Percentiles rank a stretch among this genome's conserved stretches.
Evolutionary conservation across 2,329 filamentous ascomycete genomes (phyloP).

Genomic region (Passalora sequoiae): DNA sequence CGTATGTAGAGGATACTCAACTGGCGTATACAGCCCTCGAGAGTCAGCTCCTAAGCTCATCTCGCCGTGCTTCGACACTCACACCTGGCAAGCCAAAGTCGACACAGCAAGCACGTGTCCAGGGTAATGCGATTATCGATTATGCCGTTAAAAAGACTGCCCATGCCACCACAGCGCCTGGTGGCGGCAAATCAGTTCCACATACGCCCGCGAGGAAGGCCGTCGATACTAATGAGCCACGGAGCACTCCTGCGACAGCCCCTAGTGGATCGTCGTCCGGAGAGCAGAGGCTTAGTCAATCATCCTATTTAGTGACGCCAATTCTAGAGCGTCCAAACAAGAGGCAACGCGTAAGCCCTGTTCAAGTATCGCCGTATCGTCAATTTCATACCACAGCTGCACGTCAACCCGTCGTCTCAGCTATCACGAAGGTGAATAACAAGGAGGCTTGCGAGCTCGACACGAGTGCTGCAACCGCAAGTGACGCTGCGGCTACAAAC

Average conservation of each 20-base stretch:
- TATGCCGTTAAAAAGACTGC: neutral
- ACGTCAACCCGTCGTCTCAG: neutral
- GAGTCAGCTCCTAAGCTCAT: conserved; percentile 34
- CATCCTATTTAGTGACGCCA: conserved; percentile 25
- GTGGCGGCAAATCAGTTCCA: neutral
- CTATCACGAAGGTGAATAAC: too few species aligned
- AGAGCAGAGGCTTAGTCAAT: conserved; percentile 10
- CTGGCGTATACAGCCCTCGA: conserved; percentile 38
- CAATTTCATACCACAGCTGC: neutral
- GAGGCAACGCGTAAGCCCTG: neutral
- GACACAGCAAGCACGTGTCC: neutral
- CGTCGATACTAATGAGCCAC: neutral
- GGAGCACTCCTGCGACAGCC: neutral
- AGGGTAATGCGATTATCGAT: neutral
- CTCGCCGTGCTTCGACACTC: neutral
- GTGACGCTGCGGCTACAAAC: conserved; percentile 8
- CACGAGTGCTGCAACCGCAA: neutral
- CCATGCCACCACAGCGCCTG: neutral
- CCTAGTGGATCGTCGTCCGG: neutral
- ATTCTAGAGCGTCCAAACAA: conserved; percentile 8
- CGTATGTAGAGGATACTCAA: conserved; percentile 41
- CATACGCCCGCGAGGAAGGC: neutral
- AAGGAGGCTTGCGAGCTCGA: neutral
- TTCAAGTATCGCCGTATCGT: neutral
- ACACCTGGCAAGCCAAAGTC: conserved; percentile 4